A percentile compares a stretch with the other conserved stretches of the same genome.
These are phyloP conservation scores for Sporisorium sorghi DNA, from an alignment of 1,284 basidiomycete species.

Conservation along the genomic window DNA sequence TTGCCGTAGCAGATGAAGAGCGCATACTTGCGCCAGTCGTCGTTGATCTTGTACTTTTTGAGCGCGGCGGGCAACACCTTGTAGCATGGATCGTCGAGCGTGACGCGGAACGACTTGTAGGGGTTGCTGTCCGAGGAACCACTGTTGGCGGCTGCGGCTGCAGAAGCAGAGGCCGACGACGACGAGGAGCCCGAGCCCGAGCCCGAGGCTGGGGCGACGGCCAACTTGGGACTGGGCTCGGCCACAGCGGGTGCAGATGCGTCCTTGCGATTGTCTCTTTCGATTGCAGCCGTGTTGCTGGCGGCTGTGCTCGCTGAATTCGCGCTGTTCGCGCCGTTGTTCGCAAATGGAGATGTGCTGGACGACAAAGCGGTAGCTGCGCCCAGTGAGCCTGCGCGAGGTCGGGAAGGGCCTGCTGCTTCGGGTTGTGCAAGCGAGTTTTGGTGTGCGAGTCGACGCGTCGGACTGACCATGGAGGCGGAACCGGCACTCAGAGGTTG, in stretches of 20 bases:
- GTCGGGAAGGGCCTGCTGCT: constrained; percentile 19
- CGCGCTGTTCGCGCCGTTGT: not conserved
- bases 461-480: constrained; percentile 38
- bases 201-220: constrained; percentile 4
- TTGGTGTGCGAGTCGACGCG: constrained; percentile 46
- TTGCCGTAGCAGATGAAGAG: constrained; percentile 98
- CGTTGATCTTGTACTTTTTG: constrained; percentile 99
- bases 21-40: constrained; percentile 98
- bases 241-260: not conserved
- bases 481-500: constrained; percentile 22
- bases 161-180: constrained; percentile 9
- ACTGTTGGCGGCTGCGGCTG: constrained; percentile 7
- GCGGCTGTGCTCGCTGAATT: constrained; percentile 1
- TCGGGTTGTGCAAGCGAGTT: constrained; percentile 33
- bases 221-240: constrained; percentile 18
- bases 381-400: constrained; percentile 35
- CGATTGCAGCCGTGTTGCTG: constrained; percentile 7
- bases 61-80: constrained; percentile 96
- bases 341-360: constrained; percentile 15
- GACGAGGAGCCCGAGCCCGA: constrained; percentile 8
- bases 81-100: constrained; percentile 96
- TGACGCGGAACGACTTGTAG: constrained; percentile 71
- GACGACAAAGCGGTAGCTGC: constrained; percentile 13
- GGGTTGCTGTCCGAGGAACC: constrained; percentile 62
- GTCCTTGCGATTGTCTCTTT: constrained; percentile 34